Conservation (phyloP, 805 yeast species). For the Teunomyces gatunensis region DNA sequence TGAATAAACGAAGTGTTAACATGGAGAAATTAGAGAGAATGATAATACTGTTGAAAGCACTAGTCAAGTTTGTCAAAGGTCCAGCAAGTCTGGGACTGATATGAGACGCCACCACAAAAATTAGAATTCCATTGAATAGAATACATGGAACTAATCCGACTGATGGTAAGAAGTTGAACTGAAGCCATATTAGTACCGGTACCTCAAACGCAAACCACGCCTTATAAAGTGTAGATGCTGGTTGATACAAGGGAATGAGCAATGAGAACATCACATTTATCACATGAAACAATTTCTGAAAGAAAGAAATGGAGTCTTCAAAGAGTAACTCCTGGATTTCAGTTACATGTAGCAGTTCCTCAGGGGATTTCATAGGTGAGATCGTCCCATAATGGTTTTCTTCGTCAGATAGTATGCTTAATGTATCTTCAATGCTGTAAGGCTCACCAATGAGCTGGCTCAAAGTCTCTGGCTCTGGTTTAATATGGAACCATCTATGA, state of each 20-base stretch:
- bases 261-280: conserved; percentile 12
- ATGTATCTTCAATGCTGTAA: conserved; percentile 22
- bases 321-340: neutral
- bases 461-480: neutral
- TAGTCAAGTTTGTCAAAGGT: conserved; percentile 13
- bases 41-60: conserved; percentile 24
- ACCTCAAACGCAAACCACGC: conserved; percentile 19
- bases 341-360: neutral
- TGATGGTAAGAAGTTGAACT: conserved; percentile 13
- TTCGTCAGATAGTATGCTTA: conserved; percentile 18
- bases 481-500: conserved; percentile 13
- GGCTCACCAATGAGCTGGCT: conserved; percentile 6
- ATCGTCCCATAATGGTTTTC: conserved; percentile 7
- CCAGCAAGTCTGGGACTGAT: conserved; percentile 1
- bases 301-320: conserved; percentile 5
- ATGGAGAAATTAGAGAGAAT: conserved; percentile 26
- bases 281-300: conserved; percentile 7
- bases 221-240: conserved; percentile 4
- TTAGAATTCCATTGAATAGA: conserved; percentile 2
- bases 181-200: conserved; percentile 16
- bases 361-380: conserved; percentile 8
- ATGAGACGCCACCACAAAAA: neutral
- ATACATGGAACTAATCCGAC: conserved; percentile 8
- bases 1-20: conserved; percentile 28
- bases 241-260: conserved; percentile 14